These are phyloP conservation scores for Saturnispora sekii DNA, from an alignment of 805 yeast genomes.

Conservation along the genomic window DNA sequence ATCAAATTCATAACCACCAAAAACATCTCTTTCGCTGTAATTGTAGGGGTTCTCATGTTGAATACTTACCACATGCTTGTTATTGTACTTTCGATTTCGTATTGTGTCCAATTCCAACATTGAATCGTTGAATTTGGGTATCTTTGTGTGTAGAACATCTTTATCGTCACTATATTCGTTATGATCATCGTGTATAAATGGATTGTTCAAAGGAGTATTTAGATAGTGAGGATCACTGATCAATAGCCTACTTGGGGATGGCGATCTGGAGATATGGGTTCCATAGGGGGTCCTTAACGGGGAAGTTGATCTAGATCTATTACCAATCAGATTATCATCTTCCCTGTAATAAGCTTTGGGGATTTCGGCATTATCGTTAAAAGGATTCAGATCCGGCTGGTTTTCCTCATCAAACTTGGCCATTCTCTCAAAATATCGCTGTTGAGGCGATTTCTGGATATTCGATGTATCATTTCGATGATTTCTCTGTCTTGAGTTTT, in stretches of 20 bases:
- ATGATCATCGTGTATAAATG: conserved; percentile 1
- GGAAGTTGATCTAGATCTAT: conserved; percentile 14
- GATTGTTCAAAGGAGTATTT: not conserved
- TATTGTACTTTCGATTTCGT: not conserved
- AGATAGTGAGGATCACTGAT: conserved; percentile 1
- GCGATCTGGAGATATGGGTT: conserved; percentile 7
- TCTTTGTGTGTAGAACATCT: not conserved
- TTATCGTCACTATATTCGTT: not conserved
- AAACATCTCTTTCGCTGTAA: conserved; percentile 8
- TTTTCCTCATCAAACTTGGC: not conserved
- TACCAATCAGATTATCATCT: conserved; percentile 2
- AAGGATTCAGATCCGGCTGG: conserved; percentile 5
- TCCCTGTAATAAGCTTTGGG: conserved; percentile 4
- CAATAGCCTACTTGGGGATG: conserved; percentile 15
- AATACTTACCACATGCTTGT: not conserved
- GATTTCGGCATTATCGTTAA: not conserved
- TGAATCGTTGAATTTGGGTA: conserved; percentile 1
- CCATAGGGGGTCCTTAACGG: conserved; percentile 11
- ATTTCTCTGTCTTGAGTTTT: not conserved
- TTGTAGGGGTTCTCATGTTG: conserved; percentile 1
- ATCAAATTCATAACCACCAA: conserved; percentile 21
- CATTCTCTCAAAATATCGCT: conserved; percentile 5
- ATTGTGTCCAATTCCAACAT: not conserved
- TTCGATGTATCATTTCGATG: not conserved
- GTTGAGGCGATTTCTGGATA: conserved; percentile 1